Evolutionary conservation across 495 filamentous ascomycete genomes (phyloP), one percentile per base, ranked within the genome.

Genomic region (Usnea hakonensis): DNA sequence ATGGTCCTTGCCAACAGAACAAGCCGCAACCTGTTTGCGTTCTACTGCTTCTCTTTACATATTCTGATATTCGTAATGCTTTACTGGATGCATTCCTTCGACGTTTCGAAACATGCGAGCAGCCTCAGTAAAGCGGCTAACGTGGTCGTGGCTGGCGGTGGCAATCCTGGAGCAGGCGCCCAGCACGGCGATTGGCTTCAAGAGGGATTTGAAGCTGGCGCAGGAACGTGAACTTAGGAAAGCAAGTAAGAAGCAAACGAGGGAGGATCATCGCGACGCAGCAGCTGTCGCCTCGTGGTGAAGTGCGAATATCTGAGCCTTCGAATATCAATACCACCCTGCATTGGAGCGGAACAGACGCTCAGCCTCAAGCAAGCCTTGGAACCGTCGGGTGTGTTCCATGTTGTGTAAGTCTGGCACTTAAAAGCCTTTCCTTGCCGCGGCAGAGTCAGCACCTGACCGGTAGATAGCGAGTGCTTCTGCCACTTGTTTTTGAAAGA

Each of bases 11-110:
- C 93, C 38, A 96, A 89, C 43, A 79, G 94, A 58, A 90, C 88
- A 14, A 96, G 91, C 73, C 79, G 94, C 59, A 97, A 97, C 72
- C 72, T 99, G 48, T 99, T 99, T 73, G 95, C 92, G n/a, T 84
- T 81, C 17, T 99, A 99, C 72, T 96, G 91, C 72, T 78, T 97
- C 21, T 88, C 86, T 44, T 78, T 97, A 62, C 94, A 98, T 76
- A 63, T 97, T 54, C 74, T 97, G 32, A 86, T 97, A 2, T 91
- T 97, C 68, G 77, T 82, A 52, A 86, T 91, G 78, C 78, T 98
- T 58, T 97, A 90, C 71, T 90, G 87, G 84, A 83, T 90, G 72
- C 90, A 89, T 43, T 83, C 83, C 32, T 76, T 78, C 46, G 81
- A 85, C 58, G 80, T 83, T 46, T 79, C 83, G 61, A 78, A 82